Evolutionary conservation across 805 yeast genomes (phyloP), one percentile per base, ranked within the genome.

Genomic region (Candida ficus): DNA sequence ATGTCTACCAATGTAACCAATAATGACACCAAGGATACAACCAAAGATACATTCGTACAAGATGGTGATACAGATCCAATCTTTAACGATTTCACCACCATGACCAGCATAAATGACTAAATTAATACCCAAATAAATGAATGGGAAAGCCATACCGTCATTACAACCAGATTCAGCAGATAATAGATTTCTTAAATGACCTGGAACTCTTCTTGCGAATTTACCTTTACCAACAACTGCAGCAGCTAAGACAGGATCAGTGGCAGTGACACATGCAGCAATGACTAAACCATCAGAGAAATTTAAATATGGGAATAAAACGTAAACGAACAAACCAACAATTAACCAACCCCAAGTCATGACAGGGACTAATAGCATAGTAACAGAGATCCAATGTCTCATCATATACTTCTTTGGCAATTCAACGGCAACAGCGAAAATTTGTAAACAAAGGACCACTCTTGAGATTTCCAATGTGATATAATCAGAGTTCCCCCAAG

Each of bases 101-200:
- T 84, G 62, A 4, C 84, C 84, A 23, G 73, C 71, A 56, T 83
- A 78, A n/a, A 77, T 58, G 38, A 89, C 75, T 35, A 88, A 57
- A 56, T 82, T 75, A 46, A 87, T 64, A 2, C 93, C 78, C 31
- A 90, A 56, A 61, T 63, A 71, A 70, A 86, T 84, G 57, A 89
- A 89, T 0, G 97, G 97, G 56, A 86, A 89, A 0, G 96, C 96
- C 93, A 89, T 83, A 33, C 97, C 97, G 57, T 89, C 97, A 61
- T 89, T 89, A 58, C 95, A 84, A 4, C 90, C 95, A 0, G 91
- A 82, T 53, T 84, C 95, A 0, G 95, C 95, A 23, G 90, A 76
- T 20, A 90, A 66, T 35, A 89, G 63, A 55, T 88, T 84, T 51
- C 95, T 71, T 63, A 89, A 70, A 62, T 89, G 96, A n/a, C 95